A percentile compares a stretch with the other conserved stretches of the same genome.
Conservation (phyloP, 352 stramenopile genomes). For the Pythium rishiriense region DNA sequence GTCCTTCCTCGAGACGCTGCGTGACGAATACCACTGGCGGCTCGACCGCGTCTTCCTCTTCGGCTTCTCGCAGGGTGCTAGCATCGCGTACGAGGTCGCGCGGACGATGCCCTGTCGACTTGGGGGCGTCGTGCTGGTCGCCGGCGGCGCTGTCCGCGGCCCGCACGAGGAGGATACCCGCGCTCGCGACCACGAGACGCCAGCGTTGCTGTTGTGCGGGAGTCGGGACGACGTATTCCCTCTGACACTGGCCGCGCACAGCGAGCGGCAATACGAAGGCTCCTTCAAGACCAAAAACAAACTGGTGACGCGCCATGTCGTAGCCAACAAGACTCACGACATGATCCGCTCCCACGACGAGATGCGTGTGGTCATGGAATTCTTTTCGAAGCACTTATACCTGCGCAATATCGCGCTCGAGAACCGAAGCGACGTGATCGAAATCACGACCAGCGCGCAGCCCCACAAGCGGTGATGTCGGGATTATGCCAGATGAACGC, state of each 20-base stretch:
- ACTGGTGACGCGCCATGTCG: slow-evolving; percentile 17
- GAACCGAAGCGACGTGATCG: slow-evolving; percentile 52
- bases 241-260: slow-evolving; percentile 29
- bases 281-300: slow-evolving; percentile 21
- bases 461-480: not conserved
- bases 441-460: slow-evolving; percentile 31
- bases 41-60: slow-evolving; percentile 63
- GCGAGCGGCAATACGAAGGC: slow-evolving; percentile 30
- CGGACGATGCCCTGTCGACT: slow-evolving; percentile 42
- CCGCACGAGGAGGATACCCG: slow-evolving; percentile 21
- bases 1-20: slow-evolving; percentile 48
- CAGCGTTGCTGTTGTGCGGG: slow-evolving; percentile 47
- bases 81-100: slow-evolving; percentile 56
- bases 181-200: slow-evolving; percentile 33
- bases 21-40: slow-evolving; percentile 47
- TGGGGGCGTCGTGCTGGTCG: slow-evolving; percentile 53
- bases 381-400: slow-evolving; percentile 52
- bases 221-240: slow-evolving; percentile 43
- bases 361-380: slow-evolving; percentile 62
- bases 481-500: not conserved
- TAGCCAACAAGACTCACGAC: slow-evolving; percentile 43
- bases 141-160: slow-evolving; percentile 42
- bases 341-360: slow-evolving; percentile 55
- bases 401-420: slow-evolving; percentile 55
- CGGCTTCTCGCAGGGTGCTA: slow-evolving; percentile 66